A percentile compares a stretch with the other conserved stretches of the same genome.
These are phyloP conservation scores for Pseudohalonectria lignicola DNA, from an alignment of 2,329 filamentous ascomycete species.

Conservation along the genomic window DNA sequence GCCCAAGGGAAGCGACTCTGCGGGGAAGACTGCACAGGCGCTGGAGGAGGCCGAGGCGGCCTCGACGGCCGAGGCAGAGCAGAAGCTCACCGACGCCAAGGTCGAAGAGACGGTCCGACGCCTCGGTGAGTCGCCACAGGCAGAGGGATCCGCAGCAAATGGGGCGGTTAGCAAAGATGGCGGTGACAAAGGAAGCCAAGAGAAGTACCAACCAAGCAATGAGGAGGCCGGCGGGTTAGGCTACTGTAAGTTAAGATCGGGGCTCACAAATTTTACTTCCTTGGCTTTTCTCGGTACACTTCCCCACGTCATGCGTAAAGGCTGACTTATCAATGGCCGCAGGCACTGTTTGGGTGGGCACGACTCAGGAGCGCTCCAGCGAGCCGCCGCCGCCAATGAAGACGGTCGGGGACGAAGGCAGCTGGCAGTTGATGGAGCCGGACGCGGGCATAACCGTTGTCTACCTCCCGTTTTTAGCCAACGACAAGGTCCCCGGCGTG, in stretches of 20 bases:
- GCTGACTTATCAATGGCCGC: too few relatives aligned
- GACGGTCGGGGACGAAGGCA: slow-evolving; percentile 48
- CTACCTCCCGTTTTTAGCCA: slow-evolving; percentile 83
- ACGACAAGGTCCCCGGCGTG: slow-evolving; percentile 68
- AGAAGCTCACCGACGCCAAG: slow-evolving; percentile 52
- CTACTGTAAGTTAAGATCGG: too few relatives aligned
- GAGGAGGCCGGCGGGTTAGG: slow-evolving; percentile 53
- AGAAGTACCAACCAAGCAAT: slow-evolving; percentile 22
- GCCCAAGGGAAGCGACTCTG: slow-evolving; percentile 54
- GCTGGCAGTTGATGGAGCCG: slow-evolving; percentile 61
- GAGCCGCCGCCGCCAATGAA: slow-evolving; percentile 38
- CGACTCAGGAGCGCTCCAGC: slow-evolving; percentile 58
- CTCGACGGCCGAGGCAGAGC: slow-evolving; percentile 47
- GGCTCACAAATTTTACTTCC: too few relatives aligned
- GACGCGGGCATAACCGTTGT: slow-evolving; percentile 80
- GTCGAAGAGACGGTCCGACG: slow-evolving; percentile 27
- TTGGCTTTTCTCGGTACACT: too few relatives aligned
- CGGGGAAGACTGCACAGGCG: slow-evolving; percentile 49
- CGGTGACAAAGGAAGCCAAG: slow-evolving; percentile 16
- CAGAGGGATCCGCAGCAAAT: too few relatives aligned
- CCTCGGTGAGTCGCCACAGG: slow-evolving; percentile 7
- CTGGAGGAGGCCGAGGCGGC: slow-evolving; percentile 58
- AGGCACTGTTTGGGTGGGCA: slow-evolving; percentile 92
- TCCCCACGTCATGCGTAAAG: too few relatives aligned
- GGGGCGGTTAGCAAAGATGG: slow-evolving; percentile 7